Conservation (phyloP, 73 alveolate genomes). For the Tetrahymena borealis region DNA sequence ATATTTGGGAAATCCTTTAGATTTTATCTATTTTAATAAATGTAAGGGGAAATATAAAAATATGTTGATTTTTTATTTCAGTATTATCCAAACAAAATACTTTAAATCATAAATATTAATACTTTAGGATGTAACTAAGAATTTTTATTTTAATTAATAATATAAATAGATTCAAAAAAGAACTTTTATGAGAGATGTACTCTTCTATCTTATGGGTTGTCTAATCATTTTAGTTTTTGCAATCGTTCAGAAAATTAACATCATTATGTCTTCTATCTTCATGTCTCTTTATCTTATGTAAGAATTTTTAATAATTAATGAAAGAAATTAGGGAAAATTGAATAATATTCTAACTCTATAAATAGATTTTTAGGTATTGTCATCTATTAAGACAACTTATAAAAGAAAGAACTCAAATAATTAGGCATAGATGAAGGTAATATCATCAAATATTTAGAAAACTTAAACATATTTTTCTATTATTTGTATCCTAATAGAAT, state of each 20-base stretch:
- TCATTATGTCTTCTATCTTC: not conserved
- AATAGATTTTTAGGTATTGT: not conserved
- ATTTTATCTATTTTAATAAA: too few species aligned
- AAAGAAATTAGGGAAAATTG: too few species aligned
- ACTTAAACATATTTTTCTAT: too few species aligned
- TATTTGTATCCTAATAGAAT: too few species aligned
- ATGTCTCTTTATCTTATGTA: slow-evolving; percentile 4
- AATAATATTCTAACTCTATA: not conserved
- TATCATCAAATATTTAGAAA: too few species aligned
- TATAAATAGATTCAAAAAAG: slow-evolving; percentile 6
- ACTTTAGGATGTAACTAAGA: not conserved
- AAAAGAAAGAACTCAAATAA: not conserved
- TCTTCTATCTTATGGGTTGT: slow-evolving; percentile 47
- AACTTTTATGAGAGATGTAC: slow-evolving; percentile 68
- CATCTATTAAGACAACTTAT: not conserved
- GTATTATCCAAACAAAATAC: too few species aligned
- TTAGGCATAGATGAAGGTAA: not conserved
- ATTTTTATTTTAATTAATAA: not conserved
- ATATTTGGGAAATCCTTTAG: too few species aligned
- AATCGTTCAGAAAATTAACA: slow-evolving; percentile 7
- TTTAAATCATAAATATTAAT: too few species aligned
- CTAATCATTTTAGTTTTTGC: slow-evolving; percentile 47
- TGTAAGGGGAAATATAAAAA: too few species aligned
- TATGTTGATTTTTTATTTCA: too few species aligned
- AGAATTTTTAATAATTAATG: too few species aligned